phyloP scores from a whole-genome alignment of 139 green algal genomes.

The Tetradesmus lagerheimii region DNA sequence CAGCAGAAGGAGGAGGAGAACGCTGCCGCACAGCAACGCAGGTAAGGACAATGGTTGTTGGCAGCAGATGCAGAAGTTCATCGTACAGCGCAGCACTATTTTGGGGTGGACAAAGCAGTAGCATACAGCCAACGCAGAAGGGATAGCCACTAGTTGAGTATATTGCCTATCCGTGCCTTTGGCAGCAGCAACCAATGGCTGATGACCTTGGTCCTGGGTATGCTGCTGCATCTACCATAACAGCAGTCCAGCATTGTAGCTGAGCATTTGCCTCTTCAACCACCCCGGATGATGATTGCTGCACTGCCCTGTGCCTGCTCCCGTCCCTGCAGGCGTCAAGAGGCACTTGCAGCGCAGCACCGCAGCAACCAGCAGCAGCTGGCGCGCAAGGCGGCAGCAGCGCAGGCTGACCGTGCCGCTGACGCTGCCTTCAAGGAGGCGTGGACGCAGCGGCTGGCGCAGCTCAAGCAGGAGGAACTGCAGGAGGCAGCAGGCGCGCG shows the following conservation, averaged over 20 bases:
- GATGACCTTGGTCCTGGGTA: too few species aligned
- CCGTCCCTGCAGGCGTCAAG: constrained; percentile 7
- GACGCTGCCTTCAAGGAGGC: constrained; percentile 58
- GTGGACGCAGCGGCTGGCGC: constrained; percentile 61
- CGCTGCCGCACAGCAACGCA: constrained; percentile 28
- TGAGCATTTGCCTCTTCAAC: neutral
- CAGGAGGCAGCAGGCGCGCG: constrained; percentile 61
- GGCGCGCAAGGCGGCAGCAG: constrained; percentile 44
- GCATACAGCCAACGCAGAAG: too few species aligned
- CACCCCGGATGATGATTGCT: neutral
- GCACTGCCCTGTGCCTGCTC: too few species aligned
- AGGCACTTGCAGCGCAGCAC: constrained; percentile 33
- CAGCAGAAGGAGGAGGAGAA: constrained; percentile 49
- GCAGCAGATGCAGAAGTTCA: neutral
- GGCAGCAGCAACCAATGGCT: too few species aligned
- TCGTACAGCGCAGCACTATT: neutral
- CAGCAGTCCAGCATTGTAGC: neutral
- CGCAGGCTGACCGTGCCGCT: constrained; percentile 42
- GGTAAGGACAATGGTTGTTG: neutral
- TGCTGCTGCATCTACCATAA: too few species aligned
- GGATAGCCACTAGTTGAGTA: too few species aligned
- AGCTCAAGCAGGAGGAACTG: constrained; percentile 68
- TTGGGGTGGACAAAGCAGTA: too few species aligned
- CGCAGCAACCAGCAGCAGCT: constrained; percentile 65
- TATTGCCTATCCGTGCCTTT: too few species aligned